Percentiles rank a stretch among this genome's conserved stretches.
Evolutionary conservation across 345 rosid species (phyloP).

Genomic region (Rhizophora apiculata): DNA sequence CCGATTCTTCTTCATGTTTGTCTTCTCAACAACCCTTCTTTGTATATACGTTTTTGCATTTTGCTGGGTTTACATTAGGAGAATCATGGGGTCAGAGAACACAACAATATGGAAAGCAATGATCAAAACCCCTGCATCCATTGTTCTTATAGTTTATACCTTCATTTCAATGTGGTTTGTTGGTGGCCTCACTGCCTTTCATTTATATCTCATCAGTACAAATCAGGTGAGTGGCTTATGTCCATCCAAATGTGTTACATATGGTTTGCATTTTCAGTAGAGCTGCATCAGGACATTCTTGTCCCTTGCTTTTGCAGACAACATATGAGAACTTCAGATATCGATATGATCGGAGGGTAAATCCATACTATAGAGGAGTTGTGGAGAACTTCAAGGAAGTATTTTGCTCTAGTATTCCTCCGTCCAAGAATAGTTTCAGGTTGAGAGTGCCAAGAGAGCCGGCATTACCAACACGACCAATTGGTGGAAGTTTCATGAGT

Average conservation of each 20-base stretch:
- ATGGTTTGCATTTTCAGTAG: background rate
- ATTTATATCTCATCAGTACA: constrained; percentile 77
- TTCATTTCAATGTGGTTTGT: constrained; percentile 89
- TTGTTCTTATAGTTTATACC: constrained; percentile 64
- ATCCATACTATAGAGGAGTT: constrained; percentile 78
- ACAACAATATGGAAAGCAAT: constrained; percentile 79
- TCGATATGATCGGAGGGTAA: constrained; percentile 55
- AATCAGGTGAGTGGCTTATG: constrained; percentile 62
- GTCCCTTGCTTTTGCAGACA: constrained; percentile 48
- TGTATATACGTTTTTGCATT: constrained; percentile 85
- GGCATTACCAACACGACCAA: constrained; percentile 50
- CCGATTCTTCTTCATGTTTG: constrained; percentile 96
- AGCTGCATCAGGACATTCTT: background rate
- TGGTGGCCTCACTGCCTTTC: constrained; percentile 89
- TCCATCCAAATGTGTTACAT: background rate
- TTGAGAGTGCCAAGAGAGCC: constrained; percentile 61
- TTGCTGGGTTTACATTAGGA: constrained; percentile 80
- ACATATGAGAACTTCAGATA: constrained; percentile 93
- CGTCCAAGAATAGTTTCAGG: constrained; percentile 73
- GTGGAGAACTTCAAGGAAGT: constrained; percentile 65
- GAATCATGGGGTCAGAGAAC: constrained; percentile 55
- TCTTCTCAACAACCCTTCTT: constrained; percentile 66
- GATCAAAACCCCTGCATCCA: constrained; percentile 82
- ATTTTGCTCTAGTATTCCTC: constrained; percentile 63
- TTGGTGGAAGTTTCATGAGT: constrained; percentile 84